phyloP scores from a whole-genome alignment of 768 basidiomycete species.

The Strobilomyces dryophilus region DNA sequence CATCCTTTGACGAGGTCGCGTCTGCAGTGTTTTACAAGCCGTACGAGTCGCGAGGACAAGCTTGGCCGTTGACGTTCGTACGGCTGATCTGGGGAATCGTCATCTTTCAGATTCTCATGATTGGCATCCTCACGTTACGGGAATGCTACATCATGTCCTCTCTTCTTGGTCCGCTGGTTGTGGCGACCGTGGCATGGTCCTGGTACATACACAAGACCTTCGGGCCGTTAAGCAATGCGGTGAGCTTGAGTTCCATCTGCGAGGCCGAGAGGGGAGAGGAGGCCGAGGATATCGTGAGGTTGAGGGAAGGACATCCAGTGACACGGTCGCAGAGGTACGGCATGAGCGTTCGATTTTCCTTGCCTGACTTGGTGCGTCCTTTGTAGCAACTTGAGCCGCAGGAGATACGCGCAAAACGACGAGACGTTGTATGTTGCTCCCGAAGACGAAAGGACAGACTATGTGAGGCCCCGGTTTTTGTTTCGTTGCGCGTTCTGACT shows the following conservation, averaged over 20 bases:
- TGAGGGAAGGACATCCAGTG: conserved; percentile 82
- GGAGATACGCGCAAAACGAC: conserved; percentile 90
- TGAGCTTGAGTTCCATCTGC: conserved; percentile 80
- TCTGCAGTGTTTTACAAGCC: conserved; percentile 92
- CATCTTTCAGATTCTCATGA: conserved; percentile 96
- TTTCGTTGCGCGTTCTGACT: conserved; percentile 2
- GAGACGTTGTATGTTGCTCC: conserved; percentile 95
- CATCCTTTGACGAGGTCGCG: background rate
- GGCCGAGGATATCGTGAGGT: conserved; percentile 67
- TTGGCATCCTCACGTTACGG: conserved; percentile 79
- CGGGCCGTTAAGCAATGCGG: conserved; percentile 71
- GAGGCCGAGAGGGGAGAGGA: conserved; percentile 91
- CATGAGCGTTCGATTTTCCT: background rate
- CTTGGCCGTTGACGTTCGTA: conserved; percentile 94
- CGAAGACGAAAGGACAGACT: conserved; percentile 89
- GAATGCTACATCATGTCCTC: conserved; percentile 55
- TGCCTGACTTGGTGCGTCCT: background rate
- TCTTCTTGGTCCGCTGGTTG: conserved; percentile 71
- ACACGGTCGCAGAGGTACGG: conserved; percentile 81
- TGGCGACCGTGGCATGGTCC: conserved; percentile 73
- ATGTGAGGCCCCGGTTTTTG: conserved; percentile 45
- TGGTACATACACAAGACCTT: conserved; percentile 71
- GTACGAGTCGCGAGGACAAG: conserved; percentile 95
- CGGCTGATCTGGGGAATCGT: conserved; percentile 90
- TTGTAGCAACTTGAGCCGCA: conserved; percentile 71